Base-by-base conservation (phyloP, 2,329 filamentous ascomycete species). In the Verticillium nonalfalfae region DNA sequence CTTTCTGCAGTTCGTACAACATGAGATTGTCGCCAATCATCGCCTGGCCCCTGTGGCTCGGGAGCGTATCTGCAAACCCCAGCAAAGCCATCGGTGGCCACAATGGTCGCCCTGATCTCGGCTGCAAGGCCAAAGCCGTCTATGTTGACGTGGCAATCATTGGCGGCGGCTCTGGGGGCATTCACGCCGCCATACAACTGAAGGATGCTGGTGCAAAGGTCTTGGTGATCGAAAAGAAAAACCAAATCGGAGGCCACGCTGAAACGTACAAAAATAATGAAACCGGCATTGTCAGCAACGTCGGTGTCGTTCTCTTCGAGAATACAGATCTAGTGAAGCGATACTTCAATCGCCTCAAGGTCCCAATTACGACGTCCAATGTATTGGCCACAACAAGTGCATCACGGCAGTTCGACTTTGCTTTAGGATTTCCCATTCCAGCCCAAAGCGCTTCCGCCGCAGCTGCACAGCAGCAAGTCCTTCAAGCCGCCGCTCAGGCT, bases 121-220 rank as follows among this genome's bases (percentile, higher is more conserved):
- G 4, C 9, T 36, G 35, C 35, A 36, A 36, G 9, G 9, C 35
- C 9, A 36, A 36, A 3, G 35, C 13, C 35, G 35, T 65, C 18
- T 50, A 61, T 10, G 66, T 65, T 55, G 67, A 70, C 21, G 64
- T 70, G 18, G 62, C 58, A 57, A 66, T 81, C 61, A 73, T 81
- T 40, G 78, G 78, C 40, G 78, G 77, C 2, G 79, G 79, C 33
- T 68, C 73, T 1, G 65, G 69, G 26, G 78, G 78, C 6, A 76
- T 73, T 0, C 74, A 78, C 63, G 69, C 75, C 10, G 76, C 78
- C 4, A 71, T 79, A 50, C 61, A 66, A 7, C 69, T 81, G 10
- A 69, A 72, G 11, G 71, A 79, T 39, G 59, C 68, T 40, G 71
- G 72, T 50, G 70, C 75, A 34, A 74, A 62, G 4, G 69, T 79